Conservation (phyloP, 2,329 filamentous ascomycete genomes). For the Capronia americana region DNA sequence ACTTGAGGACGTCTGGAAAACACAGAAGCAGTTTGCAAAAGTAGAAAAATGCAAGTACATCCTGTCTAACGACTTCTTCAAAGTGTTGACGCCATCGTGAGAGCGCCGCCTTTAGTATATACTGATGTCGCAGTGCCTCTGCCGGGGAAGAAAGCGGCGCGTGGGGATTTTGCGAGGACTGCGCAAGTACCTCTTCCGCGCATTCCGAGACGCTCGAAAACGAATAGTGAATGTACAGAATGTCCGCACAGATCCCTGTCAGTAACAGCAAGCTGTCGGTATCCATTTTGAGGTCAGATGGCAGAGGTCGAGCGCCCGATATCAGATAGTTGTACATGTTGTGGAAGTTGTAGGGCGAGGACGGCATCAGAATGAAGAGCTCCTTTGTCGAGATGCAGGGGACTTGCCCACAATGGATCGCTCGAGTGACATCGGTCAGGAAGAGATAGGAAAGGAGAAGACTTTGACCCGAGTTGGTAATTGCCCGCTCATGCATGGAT, state of each 20-base stretch:
- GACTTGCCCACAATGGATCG: constrained; percentile 11
- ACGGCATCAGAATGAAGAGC: constrained; percentile 24
- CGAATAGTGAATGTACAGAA: not conserved
- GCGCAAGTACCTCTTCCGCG: not conserved
- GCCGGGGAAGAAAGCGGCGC: constrained; percentile 11
- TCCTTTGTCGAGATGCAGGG: constrained; percentile 18
- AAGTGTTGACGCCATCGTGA: constrained; percentile 22
- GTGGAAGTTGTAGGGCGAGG: constrained; percentile 20
- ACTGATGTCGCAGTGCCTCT: constrained; percentile 8
- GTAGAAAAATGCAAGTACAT: constrained; percentile 22
- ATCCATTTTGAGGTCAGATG: constrained; percentile 14
- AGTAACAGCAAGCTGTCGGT: constrained; percentile 17
- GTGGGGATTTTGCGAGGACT: constrained; percentile 10
- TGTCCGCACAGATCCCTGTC: constrained; percentile 16
- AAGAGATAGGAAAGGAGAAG: constrained; percentile 7
- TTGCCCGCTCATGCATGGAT: too few species aligned
- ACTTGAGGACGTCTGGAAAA: too few species aligned
- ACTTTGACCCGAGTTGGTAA: constrained; percentile 9
- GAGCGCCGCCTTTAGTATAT: constrained; percentile 15
- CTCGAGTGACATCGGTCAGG: constrained; percentile 16
- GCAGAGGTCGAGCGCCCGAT: constrained; percentile 13
- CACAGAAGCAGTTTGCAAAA: constrained; percentile 16
- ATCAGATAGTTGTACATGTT: constrained; percentile 20
- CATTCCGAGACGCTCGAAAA: not conserved
- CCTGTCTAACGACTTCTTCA: constrained; percentile 5